Percentiles rank a stretch among this genome's conserved stretches.
These are phyloP conservation scores for Pythium scleroteichum DNA, from an alignment of 352 stramenopile species.

Conservation along the genomic window DNA sequence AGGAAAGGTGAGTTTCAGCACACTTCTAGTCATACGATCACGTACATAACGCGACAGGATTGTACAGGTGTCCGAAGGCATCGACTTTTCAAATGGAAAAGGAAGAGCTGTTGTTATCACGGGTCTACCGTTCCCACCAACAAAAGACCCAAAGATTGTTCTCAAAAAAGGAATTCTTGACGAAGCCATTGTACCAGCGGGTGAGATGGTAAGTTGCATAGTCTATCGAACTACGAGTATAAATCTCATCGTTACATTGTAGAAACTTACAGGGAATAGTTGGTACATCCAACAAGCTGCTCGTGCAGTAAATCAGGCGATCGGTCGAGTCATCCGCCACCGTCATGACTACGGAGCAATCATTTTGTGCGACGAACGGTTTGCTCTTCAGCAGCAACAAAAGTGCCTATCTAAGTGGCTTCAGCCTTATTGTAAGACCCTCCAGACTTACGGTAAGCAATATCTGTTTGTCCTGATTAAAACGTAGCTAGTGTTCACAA, in stretches of 20 bases:
- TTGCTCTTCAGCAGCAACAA: constrained; percentile 88
- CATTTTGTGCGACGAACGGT: constrained; percentile 97
- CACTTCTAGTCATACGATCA: background rate
- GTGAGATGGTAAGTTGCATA: constrained; percentile 61
- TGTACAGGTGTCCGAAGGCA: constrained; percentile 93
- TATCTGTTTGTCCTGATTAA: background rate
- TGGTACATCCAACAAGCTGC: constrained; percentile 99
- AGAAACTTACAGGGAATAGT: constrained; percentile 93
- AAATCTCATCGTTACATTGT: background rate
- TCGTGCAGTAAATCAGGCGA: constrained; percentile 98
- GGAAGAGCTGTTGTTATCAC: constrained; percentile 98
- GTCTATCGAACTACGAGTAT: too few relatives aligned
- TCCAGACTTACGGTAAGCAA: constrained; percentile 62
- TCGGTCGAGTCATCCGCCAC: constrained; percentile 99
- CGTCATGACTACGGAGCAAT: constrained; percentile 98
- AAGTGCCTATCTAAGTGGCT: constrained; percentile 96
- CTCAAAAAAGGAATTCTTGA: constrained; percentile 98
- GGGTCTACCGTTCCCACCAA: constrained; percentile 97
- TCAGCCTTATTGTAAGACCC: constrained; percentile 72
- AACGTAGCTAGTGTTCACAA: too few relatives aligned
- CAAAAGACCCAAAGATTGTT: constrained; percentile 96
- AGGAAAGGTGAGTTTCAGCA: constrained; percentile 84
- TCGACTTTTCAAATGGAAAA: constrained; percentile 98
- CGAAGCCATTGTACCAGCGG: constrained; percentile 52
- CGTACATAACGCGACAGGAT: too few relatives aligned